phyloP scores from a whole-genome alignment of 139 green algal genomes.

The Nannochloris sp. region DNA sequence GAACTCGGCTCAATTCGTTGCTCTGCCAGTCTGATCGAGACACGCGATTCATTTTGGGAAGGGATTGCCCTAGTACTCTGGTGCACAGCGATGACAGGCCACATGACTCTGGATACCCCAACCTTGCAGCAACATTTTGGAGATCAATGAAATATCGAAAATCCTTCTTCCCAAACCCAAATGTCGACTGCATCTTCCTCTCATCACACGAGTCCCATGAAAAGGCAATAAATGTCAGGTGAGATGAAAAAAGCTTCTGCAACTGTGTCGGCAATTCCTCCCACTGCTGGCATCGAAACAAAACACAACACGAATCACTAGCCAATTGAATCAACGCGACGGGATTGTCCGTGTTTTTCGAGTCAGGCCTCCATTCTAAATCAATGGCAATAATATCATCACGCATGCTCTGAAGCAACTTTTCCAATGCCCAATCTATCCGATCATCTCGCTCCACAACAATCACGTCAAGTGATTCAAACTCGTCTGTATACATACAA shows the following conservation, averaged over 20 bases:
- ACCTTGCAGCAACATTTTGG: constrained; percentile 10
- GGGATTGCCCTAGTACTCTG: constrained; percentile 17
- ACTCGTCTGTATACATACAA: too few relatives aligned
- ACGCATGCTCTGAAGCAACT: constrained; percentile 19
- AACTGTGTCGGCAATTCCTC: constrained; percentile 13
- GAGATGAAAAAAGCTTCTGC: constrained; percentile 19
- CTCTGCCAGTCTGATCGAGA: constrained; percentile 29
- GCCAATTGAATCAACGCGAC: constrained; percentile 34
- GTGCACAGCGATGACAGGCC: constrained; percentile 21
- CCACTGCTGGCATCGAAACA: constrained; percentile 15
- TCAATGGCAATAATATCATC: constrained; percentile 26
- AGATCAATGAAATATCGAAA: constrained; percentile 23
- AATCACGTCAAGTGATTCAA: background rate
- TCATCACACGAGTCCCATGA: constrained; percentile 28
- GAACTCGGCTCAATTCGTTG: constrained; percentile 3
- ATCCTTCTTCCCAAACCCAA: constrained; percentile 12
- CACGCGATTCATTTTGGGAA: constrained; percentile 15
- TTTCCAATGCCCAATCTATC: constrained; percentile 12
- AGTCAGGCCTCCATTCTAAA: constrained; percentile 31
- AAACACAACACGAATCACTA: constrained; percentile 7
- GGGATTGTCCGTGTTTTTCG: background rate
- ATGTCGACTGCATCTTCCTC: constrained; percentile 24
- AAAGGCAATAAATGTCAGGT: constrained; percentile 21
- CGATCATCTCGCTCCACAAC: constrained; percentile 5
- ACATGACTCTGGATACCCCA: constrained; percentile 3